A percentile compares a stretch with the other conserved stretches of the same genome.
Evolutionary conservation across 495 filamentous ascomycete species (phyloP).

Genomic region (Penicillium argentinense): DNA sequence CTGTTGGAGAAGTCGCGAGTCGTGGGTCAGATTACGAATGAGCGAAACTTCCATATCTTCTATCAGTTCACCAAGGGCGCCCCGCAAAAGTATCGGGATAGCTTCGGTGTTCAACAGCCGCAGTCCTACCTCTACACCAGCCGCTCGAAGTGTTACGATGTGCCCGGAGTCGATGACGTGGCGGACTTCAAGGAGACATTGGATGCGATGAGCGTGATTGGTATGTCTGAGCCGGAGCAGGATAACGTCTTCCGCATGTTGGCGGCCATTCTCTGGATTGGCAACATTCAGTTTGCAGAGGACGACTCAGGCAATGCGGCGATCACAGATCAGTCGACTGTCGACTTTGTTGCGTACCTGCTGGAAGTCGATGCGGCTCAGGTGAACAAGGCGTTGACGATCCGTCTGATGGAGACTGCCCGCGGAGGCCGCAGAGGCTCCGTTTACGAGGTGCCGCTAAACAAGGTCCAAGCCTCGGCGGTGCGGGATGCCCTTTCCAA

Average conservation of each 20-base stretch:
- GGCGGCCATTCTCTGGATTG: conserved; percentile 89
- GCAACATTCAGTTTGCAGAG: conserved; percentile 86
- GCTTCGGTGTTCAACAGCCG: conserved; percentile 85
- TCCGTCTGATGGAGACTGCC: conserved; percentile 84
- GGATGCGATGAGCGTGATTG: conserved; percentile 92
- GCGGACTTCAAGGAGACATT: conserved; percentile 91
- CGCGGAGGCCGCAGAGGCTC: conserved; percentile 77
- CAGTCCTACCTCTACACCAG: conserved; percentile 96
- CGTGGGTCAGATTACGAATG: conserved; percentile 91
- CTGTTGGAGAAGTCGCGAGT: conserved; percentile 94
- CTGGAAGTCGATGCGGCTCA: conserved; percentile 81
- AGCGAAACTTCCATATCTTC: conserved; percentile 99
- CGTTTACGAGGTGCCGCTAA: conserved; percentile 89
- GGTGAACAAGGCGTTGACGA: conserved; percentile 85
- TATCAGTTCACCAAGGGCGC: conserved; percentile 98
- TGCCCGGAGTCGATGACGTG: conserved; percentile 87
- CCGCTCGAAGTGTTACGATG: conserved; percentile 88
- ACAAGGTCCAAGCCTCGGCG: conserved; percentile 85
- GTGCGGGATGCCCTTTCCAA: conserved; percentile 92
- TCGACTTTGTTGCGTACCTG: conserved; percentile 92
- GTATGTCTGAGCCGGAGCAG: conserved; percentile 83
- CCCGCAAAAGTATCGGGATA: conserved; percentile 77
- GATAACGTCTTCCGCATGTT: conserved; percentile 98
- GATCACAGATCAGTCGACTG: conserved; percentile 82
- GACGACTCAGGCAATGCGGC: conserved; percentile 85